Percentiles rank a stretch among this genome's conserved stretches.
phyloP scores from a whole-genome alignment of 1,284 basidiomycete genomes.

The Anthracocystis panici-leucophaei region DNA sequence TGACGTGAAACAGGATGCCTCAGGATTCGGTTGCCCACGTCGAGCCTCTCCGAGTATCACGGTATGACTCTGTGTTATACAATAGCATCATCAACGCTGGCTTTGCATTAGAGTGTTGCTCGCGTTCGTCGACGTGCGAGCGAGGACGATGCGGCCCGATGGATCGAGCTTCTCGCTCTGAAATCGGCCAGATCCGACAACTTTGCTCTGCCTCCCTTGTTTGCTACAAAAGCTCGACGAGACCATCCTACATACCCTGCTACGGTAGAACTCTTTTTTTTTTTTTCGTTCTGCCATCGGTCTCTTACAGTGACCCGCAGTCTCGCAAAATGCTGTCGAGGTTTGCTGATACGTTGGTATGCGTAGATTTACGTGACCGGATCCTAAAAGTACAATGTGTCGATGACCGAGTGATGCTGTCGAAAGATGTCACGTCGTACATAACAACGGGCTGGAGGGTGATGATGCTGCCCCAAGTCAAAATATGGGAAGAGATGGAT shows the following conservation, averaged over 20 bases:
- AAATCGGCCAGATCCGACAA: not conserved
- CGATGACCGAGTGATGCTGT: not conserved
- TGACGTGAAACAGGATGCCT: conserved; percentile 6
- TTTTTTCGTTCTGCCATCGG: not conserved
- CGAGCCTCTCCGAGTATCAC: not conserved
- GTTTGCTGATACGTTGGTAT: not conserved
- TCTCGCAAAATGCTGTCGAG: no score
- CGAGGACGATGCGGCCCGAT: not conserved
- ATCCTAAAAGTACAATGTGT: conserved; percentile 14
- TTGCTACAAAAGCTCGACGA: no score
- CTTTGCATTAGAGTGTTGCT: not conserved
- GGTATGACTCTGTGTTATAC: not conserved
- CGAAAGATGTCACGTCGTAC: not conserved
- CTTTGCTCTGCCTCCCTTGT: not conserved
- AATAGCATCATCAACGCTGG: not conserved
- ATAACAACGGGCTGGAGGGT: no score
- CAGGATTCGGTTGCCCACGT: not conserved
- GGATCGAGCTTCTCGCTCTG: not conserved
- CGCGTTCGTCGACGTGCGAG: conserved; percentile 1
- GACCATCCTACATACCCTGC: not conserved
- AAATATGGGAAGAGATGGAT: not conserved
- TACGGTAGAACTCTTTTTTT: not conserved
- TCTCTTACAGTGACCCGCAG: not conserved
- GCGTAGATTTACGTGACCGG: not conserved
- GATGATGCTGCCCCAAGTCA: not conserved